Evolutionary conservation across 2,329 filamentous ascomycete species (phyloP).

Genomic region (Aspergillus ochraceoroseus): DNA sequence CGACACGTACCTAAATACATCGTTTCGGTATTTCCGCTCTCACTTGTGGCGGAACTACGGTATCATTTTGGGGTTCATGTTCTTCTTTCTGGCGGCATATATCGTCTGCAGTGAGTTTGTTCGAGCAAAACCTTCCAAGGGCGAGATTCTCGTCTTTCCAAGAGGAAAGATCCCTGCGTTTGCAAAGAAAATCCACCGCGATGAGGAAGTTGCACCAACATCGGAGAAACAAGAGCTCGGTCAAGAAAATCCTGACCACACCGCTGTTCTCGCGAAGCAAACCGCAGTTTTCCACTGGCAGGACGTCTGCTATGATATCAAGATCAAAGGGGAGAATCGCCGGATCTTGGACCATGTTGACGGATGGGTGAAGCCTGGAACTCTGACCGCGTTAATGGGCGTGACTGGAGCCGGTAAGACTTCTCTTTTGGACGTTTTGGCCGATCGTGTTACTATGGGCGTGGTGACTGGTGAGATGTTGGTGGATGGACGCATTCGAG

Average conservation of each 20-base stretch:
- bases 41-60: slow-evolving; percentile 66
- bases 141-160: slow-evolving; percentile 68
- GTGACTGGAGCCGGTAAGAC: slow-evolving; percentile 88
- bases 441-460: slow-evolving; percentile 78
- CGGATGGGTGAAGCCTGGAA: slow-evolving; percentile 90
- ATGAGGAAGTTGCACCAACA: slow-evolving; percentile 21
- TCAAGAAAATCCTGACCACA: slow-evolving; percentile 66
- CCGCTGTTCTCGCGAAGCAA: slow-evolving; percentile 67
- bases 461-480: slow-evolving; percentile 80
- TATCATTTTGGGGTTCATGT: slow-evolving; percentile 58
- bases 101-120: slow-evolving; percentile 58
- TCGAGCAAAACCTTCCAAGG: slow-evolving; percentile 64
- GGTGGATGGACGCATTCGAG: slow-evolving; percentile 65
- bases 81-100: slow-evolving; percentile 57
- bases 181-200: slow-evolving; percentile 24
- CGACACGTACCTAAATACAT: slow-evolving; percentile 52
- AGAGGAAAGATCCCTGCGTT: slow-evolving; percentile 59
- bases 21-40: slow-evolving; percentile 53
- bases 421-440: slow-evolving; percentile 77
- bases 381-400: slow-evolving; percentile 82
- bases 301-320: slow-evolving; percentile 74
- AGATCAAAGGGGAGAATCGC: slow-evolving; percentile 67
- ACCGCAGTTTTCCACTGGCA: slow-evolving; percentile 77
- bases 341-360: slow-evolving; percentile 78
- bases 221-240: slow-evolving; percentile 56